Percentiles rank a stretch among this genome's conserved stretches.
These are phyloP conservation scores for Curvularia eragrostidis DNA, from an alignment of 2,329 filamentous ascomycete genomes.

Conservation along the genomic window DNA sequence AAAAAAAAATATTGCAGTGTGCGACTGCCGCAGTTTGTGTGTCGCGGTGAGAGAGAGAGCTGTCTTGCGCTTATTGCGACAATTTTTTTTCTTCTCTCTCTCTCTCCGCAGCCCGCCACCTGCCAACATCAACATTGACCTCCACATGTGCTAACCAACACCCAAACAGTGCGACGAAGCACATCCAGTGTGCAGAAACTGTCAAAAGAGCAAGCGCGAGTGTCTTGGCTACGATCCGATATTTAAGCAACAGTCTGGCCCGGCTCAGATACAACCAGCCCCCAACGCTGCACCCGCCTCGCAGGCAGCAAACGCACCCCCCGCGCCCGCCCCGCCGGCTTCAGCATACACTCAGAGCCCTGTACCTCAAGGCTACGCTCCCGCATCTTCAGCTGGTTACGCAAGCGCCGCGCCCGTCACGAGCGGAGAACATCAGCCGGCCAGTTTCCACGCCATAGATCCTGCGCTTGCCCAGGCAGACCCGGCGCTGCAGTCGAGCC, in stretches of 20 bases:
- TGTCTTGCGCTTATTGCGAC: conserved; percentile 1
- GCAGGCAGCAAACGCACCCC: conserved; percentile 40
- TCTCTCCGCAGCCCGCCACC: not conserved
- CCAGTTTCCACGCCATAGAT: conserved; percentile 68
- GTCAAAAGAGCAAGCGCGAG: conserved; percentile 86
- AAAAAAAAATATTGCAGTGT: not conserved
- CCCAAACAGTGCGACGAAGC: conserved; percentile 85
- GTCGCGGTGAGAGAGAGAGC: not conserved
- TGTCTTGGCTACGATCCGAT: conserved; percentile 87
- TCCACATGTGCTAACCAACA: conserved; percentile 36
- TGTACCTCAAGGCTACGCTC: conserved; percentile 53
- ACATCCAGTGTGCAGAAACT: conserved; percentile 90
- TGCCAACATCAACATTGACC: conserved; percentile 17
- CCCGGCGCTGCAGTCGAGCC: conserved; percentile 38
- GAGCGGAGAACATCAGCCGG: conserved; percentile 53
- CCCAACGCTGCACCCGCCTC: conserved; percentile 57
- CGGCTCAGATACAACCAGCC: conserved; percentile 74
- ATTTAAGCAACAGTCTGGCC: conserved; percentile 76
- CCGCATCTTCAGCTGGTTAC: conserved; percentile 53
- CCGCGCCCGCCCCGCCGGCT: conserved; percentile 43
- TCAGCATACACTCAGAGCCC: conserved; percentile 48
- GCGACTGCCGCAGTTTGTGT: not conserved
- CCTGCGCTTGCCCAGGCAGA: conserved; percentile 63
- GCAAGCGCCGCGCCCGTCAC: conserved; percentile 43
- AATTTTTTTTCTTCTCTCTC: conserved; percentile 5